Evolutionary conservation across 495 filamentous ascomycete species (phyloP).

Genomic region (Annulohypoxylon bovei): DNA sequence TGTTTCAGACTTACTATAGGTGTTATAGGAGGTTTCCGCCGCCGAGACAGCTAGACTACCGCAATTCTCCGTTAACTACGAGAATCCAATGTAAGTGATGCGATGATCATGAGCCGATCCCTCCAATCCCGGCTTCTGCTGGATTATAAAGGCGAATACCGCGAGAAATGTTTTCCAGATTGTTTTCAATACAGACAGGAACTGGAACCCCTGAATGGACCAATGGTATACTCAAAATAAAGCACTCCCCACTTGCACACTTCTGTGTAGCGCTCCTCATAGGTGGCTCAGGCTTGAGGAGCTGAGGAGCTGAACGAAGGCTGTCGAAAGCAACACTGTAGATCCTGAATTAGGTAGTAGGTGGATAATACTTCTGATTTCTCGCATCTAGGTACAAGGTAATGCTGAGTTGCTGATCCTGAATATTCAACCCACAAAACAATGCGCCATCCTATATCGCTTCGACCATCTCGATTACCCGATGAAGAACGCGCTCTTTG

Average conservation of each 20-base stretch:
- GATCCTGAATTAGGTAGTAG: neutral
- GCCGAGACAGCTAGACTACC: neutral
- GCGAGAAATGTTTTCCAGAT: neutral
- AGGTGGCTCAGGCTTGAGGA: neutral
- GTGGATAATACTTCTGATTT: slow-evolving; percentile 13
- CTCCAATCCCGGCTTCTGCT: slow-evolving; percentile 2
- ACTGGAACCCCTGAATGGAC: neutral
- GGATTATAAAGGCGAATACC: neutral
- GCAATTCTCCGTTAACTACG: slow-evolving; percentile 15
- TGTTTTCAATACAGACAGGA: neutral
- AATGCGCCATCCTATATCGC: slow-evolving; percentile 16
- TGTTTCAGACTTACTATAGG: slow-evolving; percentile 7
- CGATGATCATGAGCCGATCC: slow-evolving; percentile 28
- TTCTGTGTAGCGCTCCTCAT: neutral
- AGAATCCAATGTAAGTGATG: slow-evolving; percentile 21
- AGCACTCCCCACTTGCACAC: neutral
- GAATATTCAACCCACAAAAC: slow-evolving; percentile 14
- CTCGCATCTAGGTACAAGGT: slow-evolving; percentile 24
- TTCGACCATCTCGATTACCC: neutral
- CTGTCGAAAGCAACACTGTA: neutral
- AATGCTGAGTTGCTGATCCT: slow-evolving; percentile 6
- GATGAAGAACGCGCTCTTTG: slow-evolving; percentile 7
- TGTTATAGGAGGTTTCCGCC: slow-evolving; percentile 28
- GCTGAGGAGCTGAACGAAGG: neutral
- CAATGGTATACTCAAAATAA: slow-evolving; percentile 7